phyloP scores from a whole-genome alignment of 2,329 filamentous ascomycete species.

The Penicillium sp. region DNA sequence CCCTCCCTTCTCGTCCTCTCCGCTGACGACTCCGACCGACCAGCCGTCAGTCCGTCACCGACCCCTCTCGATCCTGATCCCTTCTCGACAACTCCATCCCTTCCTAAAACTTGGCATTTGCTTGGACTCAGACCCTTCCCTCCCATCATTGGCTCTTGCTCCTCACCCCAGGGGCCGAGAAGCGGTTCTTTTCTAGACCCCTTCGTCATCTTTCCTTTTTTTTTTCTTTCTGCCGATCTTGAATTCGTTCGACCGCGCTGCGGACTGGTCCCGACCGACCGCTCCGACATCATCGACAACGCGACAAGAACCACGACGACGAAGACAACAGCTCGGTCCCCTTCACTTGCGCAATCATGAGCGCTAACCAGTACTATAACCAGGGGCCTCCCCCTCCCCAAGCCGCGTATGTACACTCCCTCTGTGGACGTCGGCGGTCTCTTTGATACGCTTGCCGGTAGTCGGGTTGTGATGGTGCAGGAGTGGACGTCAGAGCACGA shows the following conservation, averaged over 20 bases:
- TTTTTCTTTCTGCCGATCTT: conserved; percentile 10
- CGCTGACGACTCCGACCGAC: not conserved
- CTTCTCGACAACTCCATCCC: not conserved
- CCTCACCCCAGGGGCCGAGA: conserved; percentile 10
- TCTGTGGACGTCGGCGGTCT: not conserved
- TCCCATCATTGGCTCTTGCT: conserved; percentile 23
- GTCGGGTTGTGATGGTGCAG: not conserved
- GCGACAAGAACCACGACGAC: not conserved
- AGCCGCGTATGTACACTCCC: conserved; percentile 22
- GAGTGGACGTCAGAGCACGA: not conserved
- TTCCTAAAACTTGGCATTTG: conserved; percentile 29
- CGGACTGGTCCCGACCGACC: not conserved
- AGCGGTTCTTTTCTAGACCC: conserved; percentile 3
- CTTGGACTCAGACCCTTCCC: conserved; percentile 25
- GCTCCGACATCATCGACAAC: not conserved
- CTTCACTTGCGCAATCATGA: conserved; percentile 24
- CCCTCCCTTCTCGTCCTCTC: conserved; percentile 11
- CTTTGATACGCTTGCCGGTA: not conserved
- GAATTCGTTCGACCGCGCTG: not conserved
- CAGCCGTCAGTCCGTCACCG: too few relatives aligned
- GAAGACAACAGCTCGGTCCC: conserved; percentile 1
- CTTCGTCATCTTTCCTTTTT: conserved; percentile 5
- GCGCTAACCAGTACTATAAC: conserved; percentile 29
- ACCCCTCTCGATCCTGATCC: too few relatives aligned
- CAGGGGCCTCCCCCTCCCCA: conserved; percentile 43